Evolutionary conservation across 2,329 filamentous ascomycete genomes (phyloP), one percentile per base, ranked within the genome.

Genomic region (Sarocladium strictum): DNA sequence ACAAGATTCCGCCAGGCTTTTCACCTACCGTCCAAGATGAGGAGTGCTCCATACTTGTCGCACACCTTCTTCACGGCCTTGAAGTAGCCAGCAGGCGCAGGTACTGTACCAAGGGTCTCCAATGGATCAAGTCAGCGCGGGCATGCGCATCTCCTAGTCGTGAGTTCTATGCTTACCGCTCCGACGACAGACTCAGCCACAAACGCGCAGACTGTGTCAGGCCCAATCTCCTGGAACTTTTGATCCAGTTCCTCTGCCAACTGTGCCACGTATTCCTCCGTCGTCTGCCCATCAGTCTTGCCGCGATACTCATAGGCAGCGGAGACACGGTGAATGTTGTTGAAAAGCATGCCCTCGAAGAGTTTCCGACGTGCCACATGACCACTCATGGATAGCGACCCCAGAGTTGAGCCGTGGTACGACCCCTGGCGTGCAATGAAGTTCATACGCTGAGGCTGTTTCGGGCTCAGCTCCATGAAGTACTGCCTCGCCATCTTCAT

Each of bases 1-100:
- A n/a, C n/a, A n/a, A n/a, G n/a, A n/a, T n/a, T n/a, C n/a, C n/a
- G n/a, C n/a, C n/a, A n/a, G n/a, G n/a, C n/a, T n/a, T n/a, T n/a
- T 38, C 58, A 89, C 77, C 64, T 80, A n/a, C n/a, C 75, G 57
- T 81, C 78, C 0, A 79, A 55, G 21, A 78, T 69, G 14, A 82
- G 67, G 9, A 83, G 68, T 1, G 76, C 74, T 1, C 76, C 77
- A 57, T 82, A 68, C 37, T 72, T 72, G 26, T 76, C 69, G 63
- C 81, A 84, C 0, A 85, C 68, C 0, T 66, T 60, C 47, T 74
- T 0, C 65, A 61, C 49, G 74, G 73, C 74, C 33, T 69, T 61
- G 59, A 80, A 74, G 54, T 84, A 85, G 0, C 77, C 77, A 0
- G 66, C 62, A 0, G 77, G 67, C 0, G 80, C 62, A 0, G 79